Percentiles rank a stretch among this genome's conserved stretches.
Evolutionary conservation across 164 flowering plant genomes (phyloP).

Genomic region (Euptelea pleiosperma): DNA sequence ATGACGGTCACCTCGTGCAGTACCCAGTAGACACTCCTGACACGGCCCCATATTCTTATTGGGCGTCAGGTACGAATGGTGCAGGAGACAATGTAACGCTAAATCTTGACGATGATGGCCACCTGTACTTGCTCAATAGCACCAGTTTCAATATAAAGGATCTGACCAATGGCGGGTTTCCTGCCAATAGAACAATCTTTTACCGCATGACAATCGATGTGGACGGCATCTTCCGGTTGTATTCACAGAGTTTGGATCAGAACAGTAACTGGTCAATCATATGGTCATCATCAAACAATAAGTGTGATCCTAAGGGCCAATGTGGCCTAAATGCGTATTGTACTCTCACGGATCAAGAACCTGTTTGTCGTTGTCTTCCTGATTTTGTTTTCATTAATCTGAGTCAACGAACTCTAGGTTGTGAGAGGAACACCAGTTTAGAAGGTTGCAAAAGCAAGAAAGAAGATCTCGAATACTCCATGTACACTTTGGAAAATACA

Average conservation of each 20-base stretch:
- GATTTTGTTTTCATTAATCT: background rate
- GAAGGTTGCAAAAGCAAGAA: background rate
- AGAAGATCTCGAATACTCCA: background rate
- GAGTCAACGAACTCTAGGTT: background rate
- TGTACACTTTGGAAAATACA: background rate
- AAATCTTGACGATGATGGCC: conserved; percentile 3
- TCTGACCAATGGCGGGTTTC: too few relatives aligned
- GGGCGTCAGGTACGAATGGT: conserved; percentile 4
- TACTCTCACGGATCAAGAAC: conserved; percentile 10
- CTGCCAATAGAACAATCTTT: too few relatives aligned
- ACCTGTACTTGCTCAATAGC: background rate
- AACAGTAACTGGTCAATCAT: background rate
- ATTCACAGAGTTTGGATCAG: too few relatives aligned
- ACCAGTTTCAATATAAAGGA: too few relatives aligned
- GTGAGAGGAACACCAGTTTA: background rate
- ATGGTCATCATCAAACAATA: background rate
- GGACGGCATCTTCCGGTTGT: too few relatives aligned
- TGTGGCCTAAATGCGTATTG: conserved; percentile 19
- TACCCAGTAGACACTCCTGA: too few relatives aligned
- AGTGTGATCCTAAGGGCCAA: conserved; percentile 8
- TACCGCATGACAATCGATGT: too few relatives aligned
- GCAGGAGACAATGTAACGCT: background rate
- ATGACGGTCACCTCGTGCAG: too few relatives aligned
- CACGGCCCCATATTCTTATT: too few relatives aligned
- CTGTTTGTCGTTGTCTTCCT: conserved; percentile 1